These are phyloP conservation scores for Suillus decipiens DNA, from an alignment of 768 basidiomycete genomes.

Conservation along the genomic window DNA sequence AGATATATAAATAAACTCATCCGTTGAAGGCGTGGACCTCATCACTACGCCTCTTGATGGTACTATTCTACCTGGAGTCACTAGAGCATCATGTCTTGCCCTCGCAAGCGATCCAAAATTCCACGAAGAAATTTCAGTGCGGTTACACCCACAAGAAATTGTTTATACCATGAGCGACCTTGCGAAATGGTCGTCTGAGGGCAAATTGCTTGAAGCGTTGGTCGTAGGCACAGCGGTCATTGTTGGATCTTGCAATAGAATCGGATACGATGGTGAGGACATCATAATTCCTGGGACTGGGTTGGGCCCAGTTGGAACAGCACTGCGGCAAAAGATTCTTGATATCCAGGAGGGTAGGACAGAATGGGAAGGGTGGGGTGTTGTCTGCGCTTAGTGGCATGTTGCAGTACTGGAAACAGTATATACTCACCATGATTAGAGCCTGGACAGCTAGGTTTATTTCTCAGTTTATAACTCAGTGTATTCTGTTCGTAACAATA, in stretches of 20 bases:
- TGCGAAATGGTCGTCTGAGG: slow-evolving; percentile 53
- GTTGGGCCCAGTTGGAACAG: slow-evolving; percentile 60
- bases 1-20: neutral
- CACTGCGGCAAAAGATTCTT: slow-evolving; percentile 70
- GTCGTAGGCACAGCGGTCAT: slow-evolving; percentile 85
- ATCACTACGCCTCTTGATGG: slow-evolving; percentile 90
- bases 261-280: slow-evolving; percentile 72
- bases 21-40: slow-evolving; percentile 66
- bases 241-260: slow-evolving; percentile 68
- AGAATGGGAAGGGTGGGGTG: slow-evolving; percentile 68
- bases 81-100: slow-evolving; percentile 79
- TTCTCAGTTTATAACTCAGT: no score
- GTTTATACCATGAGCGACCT: slow-evolving; percentile 64
- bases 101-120: slow-evolving; percentile 68
- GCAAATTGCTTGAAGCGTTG: slow-evolving; percentile 77
- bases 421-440: no score
- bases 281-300: slow-evolving; percentile 58
- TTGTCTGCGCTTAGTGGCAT: slow-evolving; percentile 31
- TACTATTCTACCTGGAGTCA: slow-evolving; percentile 91
- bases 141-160: slow-evolving; percentile 54
- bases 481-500: no score
- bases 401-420: no score
- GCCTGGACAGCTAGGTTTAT: no score
- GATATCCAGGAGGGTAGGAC: slow-evolving; percentile 73
- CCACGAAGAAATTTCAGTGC: slow-evolving; percentile 24